Base-by-base conservation (phyloP, 2,329 filamentous ascomycete species). In the Stromatinia cepivora region DNA sequence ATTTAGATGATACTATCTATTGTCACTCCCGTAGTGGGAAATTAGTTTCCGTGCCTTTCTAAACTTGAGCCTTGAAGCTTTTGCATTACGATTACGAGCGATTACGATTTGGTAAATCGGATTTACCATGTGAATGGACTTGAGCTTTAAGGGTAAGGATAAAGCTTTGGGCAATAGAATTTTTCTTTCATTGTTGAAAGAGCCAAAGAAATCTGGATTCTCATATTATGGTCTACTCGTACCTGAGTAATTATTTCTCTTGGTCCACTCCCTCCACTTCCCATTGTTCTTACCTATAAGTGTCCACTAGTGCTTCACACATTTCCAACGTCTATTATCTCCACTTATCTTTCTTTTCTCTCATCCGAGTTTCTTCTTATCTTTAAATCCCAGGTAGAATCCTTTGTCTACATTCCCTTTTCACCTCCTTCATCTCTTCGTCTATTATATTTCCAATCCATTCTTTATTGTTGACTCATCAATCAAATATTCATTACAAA, bases 391-490 rank as follows among this genome's bases (percentile, higher is more conserved):
- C 36, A 9, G 39, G 39, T 42, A 17, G 28, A 52, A 22, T 53
- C 57, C 66, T 62, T 50, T 68, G 50, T 48, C 58, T 42, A 36
- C 22, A 22, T 53, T 64, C 36, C 25, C 45, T 39, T 11, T 34
- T 39, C 36, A 28, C 25, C 31, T 5, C 45, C 56, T 42, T 52
- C 36, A 4, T 48, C 39, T 28, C 59, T 31, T 69, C 67, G n/a
- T 28, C 39, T 65, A 64, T 69, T 39, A 52, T 69, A 36, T 39
- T 39, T 4, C 15, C 11, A 28, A 13, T 28, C 11, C n/a, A 20
- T 50, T 63, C 50, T 65, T 65, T 69, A n/a, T 48, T 31, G n/a
- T 67, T 61, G 31, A 52, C 56, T n/a, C n/a, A 61, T 62, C 54
- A 31, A 62, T 53, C 34, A 6, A n/a, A 36, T 52, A 22, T 39